Evolutionary conservation across 139 green algal genomes (phyloP).

Genomic region (Ulvella scutata): DNA sequence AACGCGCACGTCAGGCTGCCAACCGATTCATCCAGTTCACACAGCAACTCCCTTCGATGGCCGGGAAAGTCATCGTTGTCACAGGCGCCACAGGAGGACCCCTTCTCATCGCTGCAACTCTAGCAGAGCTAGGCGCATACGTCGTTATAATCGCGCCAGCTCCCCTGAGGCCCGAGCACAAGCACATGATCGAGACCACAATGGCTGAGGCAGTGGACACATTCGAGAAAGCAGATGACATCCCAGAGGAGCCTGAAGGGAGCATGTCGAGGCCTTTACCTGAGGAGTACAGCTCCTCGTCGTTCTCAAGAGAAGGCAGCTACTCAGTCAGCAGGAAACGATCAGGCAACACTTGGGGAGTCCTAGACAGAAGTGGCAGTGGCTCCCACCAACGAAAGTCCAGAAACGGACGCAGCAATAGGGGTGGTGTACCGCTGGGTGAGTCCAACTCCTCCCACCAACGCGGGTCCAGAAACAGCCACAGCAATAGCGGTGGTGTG

Average conservation of each 20-base stretch:
- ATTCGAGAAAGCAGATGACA: too few species aligned
- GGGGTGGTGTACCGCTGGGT: too few species aligned
- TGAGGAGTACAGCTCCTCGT: not conserved
- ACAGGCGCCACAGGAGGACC: not conserved
- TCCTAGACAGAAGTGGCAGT: too few species aligned
- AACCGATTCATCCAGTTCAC: not conserved
- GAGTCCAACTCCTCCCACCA: too few species aligned
- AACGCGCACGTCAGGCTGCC: not conserved
- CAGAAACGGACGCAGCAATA: too few species aligned
- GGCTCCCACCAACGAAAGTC: too few species aligned
- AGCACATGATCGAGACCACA: not conserved
- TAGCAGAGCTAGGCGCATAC: not conserved
- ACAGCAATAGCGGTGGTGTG: too few species aligned
- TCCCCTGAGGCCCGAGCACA: not conserved
- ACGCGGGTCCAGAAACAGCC: too few species aligned
- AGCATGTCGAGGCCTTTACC: too few species aligned
- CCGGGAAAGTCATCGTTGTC: not conserved
- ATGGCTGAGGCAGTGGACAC: not conserved
- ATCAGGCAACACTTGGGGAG: not conserved
- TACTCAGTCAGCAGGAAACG: not conserved
- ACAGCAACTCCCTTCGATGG: not conserved
- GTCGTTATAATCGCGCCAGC: not conserved
- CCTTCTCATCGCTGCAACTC: not conserved
- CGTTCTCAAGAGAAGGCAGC: not conserved
- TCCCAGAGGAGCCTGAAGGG: too few species aligned